Base-by-base conservation (phyloP, 2,329 filamentous ascomycete genomes). In the Penicillium sp. region DNA sequence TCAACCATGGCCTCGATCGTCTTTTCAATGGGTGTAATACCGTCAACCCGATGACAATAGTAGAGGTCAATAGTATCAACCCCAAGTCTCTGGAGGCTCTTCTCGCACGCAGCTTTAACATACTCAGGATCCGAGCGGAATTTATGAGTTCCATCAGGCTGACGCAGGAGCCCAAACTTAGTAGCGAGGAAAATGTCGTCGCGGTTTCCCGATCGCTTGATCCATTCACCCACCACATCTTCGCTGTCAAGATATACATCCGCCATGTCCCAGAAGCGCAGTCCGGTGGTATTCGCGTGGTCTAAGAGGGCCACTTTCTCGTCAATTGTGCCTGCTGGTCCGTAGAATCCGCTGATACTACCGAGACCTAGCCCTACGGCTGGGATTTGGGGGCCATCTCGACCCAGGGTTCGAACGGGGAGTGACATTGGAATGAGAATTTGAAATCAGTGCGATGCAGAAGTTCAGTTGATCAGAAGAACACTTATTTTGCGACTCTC, bases 111-210 rank as follows among this genome's bases (percentile, higher is more conserved):
- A 44, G 65, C 49, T 29, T 68, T 66, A 31, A 74, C 39, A 31
- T 56, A 43, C 8, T 50, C 47, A 7, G 39, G n/a, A 27, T 56
- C 54, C 8, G 31, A 21, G 16, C 43, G 21, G 13, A 45, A 46
- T 16, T 26, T 47, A 5, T 37, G 47, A 8, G 2, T 42, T 7
- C 53, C 46, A 37, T 53, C 16, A 7, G 43, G 7, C 16, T 48
- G 13, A 4, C 13, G 27, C 14, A 44, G 46, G 39, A 70, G 67
- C 2, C 65, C 75, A 49, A 77, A 77, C 43, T 78, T 77, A 7
- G 72, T 72, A 0, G 74, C 71, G 0, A 78, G 65, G 63, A 78
- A 78, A 53, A 78, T 72, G 8, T 78, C 64, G 1, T 74, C 64
- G 0, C 74, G 68, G 24, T 75, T 72, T 8, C 67, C 71, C 1